Base-by-base conservation (phyloP, 225 moss, liverwort and hornwort genomes). In the Physcomitrium patens region DNA sequence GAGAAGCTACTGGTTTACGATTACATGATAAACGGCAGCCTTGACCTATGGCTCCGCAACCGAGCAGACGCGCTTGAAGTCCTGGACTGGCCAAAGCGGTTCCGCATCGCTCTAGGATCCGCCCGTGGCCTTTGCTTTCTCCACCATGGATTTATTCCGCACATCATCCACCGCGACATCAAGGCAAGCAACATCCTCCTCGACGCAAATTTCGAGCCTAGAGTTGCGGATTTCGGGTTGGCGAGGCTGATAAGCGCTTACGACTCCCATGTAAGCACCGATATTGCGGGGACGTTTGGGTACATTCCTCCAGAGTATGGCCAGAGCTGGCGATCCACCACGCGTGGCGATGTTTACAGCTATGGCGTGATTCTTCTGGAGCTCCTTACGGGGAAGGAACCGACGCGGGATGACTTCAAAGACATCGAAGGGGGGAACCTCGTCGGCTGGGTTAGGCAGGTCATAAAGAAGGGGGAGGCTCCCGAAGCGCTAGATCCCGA, bases 131-230 rank as follows among this genome's bases (percentile, higher is more conserved):
- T 80, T 16, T 68, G 69, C 48, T 80, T 80, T 8, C 80, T 80
- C 22, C 80, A 80, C 48, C 80, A 80, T 41, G 80, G 80, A 10
- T 80, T 80, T 45, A 74, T 69, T 55, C 80, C 80, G 18, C 80
- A 80, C 74, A 80, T 80, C 75, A 80, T 80, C 62, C 80, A 80
- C 47, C 75, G 80, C 16, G 80, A 80, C 28, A 80, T 80, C 42
- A 80, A 80, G 37, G 80, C 80, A 0, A 69, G 69, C 63, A 80
- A 80, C 63, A 80, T 80, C 62, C 80, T 80, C 31, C 75, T 80
- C 19, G 80, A 80, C 47, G 69, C 74, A 6, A 55, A 74, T 15
- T 80, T 80, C 56, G 75, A 80, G 37, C 75, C 80, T 2, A 52
- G 80, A 43, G 74, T 80, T 10, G 75, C 74, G 22, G 80, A 80